These are phyloP conservation scores for Cladosporium austrohemisphaericum DNA, from an alignment of 2,329 filamentous ascomycete species.

Conservation along the genomic window DNA sequence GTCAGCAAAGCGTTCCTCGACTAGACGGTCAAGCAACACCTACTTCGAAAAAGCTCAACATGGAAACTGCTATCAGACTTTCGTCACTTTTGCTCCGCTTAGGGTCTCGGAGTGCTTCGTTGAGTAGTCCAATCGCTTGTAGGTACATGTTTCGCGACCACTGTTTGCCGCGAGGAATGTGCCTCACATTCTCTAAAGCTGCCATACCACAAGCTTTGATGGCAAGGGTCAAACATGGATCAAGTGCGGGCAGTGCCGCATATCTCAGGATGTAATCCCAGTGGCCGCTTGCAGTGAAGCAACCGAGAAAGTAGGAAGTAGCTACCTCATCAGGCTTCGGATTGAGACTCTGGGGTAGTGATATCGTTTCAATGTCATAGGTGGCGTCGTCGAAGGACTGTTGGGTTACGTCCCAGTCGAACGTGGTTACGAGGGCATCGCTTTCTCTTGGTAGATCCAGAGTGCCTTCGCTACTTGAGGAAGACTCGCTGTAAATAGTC, in stretches of 20 bases:
- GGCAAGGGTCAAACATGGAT: slow-evolving; percentile 28
- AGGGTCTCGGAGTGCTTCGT: slow-evolving; percentile 31
- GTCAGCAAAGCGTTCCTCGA: slow-evolving; percentile 9
- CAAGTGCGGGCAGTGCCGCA: slow-evolving; percentile 16
- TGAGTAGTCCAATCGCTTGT: slow-evolving; percentile 33
- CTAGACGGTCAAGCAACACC: slow-evolving; percentile 19
- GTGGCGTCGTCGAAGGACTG: neutral
- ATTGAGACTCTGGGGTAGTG: neutral
- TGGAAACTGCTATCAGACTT: slow-evolving; percentile 33
- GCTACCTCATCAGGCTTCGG: slow-evolving; percentile 25
- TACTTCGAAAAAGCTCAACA: slow-evolving; percentile 37
- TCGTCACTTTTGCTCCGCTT: slow-evolving; percentile 30
- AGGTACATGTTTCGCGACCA: slow-evolving; percentile 27
- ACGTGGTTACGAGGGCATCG: slow-evolving; percentile 13
- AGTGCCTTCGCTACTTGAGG: slow-evolving; percentile 25
- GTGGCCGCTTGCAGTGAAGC: slow-evolving; percentile 28
- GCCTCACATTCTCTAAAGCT: slow-evolving; percentile 28
- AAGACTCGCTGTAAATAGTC: slow-evolving; percentile 22
- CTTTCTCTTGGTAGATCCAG: slow-evolving; percentile 23
- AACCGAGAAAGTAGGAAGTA: slow-evolving; percentile 29
- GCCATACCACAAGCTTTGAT: slow-evolving; percentile 32
- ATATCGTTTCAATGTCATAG: neutral
- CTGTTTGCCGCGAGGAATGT: slow-evolving; percentile 22
- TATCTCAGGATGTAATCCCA: slow-evolving; percentile 27
- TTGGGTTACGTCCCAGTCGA: neutral